These are phyloP conservation scores for Kondoa malvinella DNA, from an alignment of 768 basidiomycete species.

Conservation along the genomic window DNA sequence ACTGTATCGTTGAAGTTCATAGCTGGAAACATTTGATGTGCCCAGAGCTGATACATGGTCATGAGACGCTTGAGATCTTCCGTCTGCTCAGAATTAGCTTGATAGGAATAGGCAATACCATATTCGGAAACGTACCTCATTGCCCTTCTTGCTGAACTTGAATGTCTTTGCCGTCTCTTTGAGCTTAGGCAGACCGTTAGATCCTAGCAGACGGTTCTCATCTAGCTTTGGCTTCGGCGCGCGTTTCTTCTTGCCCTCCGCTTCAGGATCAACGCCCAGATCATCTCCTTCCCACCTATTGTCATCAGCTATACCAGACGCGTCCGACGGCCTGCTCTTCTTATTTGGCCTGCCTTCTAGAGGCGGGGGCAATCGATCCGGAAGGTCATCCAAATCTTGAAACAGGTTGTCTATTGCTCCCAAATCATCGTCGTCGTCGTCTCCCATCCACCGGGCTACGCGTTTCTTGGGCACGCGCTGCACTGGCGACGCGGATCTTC, in stretches of 20 bases:
- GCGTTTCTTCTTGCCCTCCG: conserved; percentile 29
- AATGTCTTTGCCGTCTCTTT: conserved; percentile 60
- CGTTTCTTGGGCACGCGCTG: neutral
- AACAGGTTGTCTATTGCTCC: neutral
- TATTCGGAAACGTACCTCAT: conserved; percentile 47
- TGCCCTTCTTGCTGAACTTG: conserved; percentile 70
- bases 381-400: neutral
- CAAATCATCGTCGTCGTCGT: neutral
- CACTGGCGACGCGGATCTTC: too few species aligned
- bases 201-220: conserved; percentile 49
- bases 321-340: neutral
- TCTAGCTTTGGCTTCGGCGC: conserved; percentile 44
- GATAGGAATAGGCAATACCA: neutral
- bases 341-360: neutral
- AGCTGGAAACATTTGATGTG: conserved; percentile 80
- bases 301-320: neutral
- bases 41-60: conserved; percentile 82
- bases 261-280: neutral
- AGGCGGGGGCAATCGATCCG: neutral
- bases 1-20: conserved; percentile 75
- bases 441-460: neutral
- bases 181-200: conserved; percentile 62
- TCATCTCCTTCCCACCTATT: neutral
- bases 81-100: conserved; percentile 37
- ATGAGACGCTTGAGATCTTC: conserved; percentile 64